Percentiles rank a stretch among this genome's conserved stretches.
phyloP scores from a whole-genome alignment of 495 filamentous ascomycete species.

The Hyaloscypha variabilis region DNA sequence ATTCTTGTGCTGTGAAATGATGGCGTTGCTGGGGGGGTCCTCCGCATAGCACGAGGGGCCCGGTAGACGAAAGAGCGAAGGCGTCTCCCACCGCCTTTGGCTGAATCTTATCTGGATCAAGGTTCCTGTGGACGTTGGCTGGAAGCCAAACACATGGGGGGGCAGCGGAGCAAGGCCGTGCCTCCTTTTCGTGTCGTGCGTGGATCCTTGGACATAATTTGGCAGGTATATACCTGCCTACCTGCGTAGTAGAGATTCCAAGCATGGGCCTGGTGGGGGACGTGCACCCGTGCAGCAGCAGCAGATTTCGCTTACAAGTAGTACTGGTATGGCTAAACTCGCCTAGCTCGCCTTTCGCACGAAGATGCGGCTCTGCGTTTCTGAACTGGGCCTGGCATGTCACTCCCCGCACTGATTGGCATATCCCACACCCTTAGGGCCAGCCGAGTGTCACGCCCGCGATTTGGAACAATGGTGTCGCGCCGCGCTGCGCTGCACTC shows the following conservation, averaged over 20 bases:
- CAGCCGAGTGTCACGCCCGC: too few relatives aligned
- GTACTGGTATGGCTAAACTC: constrained; percentile 11
- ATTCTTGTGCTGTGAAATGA: constrained; percentile 1
- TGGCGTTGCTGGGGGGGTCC: constrained; percentile 2
- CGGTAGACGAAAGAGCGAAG: not conserved
- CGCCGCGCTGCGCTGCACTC: too few relatives aligned
- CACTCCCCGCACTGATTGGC: constrained; percentile 1
- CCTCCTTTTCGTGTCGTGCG: constrained; percentile 11
- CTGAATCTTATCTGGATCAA: constrained; percentile 28
- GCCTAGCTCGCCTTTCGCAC: too few relatives aligned
- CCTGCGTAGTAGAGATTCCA: too few relatives aligned
- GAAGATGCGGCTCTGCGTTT: constrained; percentile 9
- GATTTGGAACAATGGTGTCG: too few relatives aligned
- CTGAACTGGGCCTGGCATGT: not conserved
- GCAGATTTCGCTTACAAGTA: not conserved
- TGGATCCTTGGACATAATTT: constrained; percentile 9
- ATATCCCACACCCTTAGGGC: too few relatives aligned
- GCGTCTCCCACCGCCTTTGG: constrained; percentile 1
- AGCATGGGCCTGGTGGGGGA: not conserved
- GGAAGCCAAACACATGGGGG: constrained; percentile 1
- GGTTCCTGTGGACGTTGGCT: constrained; percentile 5
- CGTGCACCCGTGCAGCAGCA: not conserved
- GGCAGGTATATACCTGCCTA: too few relatives aligned
- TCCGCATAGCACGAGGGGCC: not conserved
- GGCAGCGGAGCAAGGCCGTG: not conserved